Percentiles rank a stretch among this genome's conserved stretches.
Evolutionary conservation across 768 basidiomycete species (phyloP).

Genomic region (Termitomyces sp.): DNA sequence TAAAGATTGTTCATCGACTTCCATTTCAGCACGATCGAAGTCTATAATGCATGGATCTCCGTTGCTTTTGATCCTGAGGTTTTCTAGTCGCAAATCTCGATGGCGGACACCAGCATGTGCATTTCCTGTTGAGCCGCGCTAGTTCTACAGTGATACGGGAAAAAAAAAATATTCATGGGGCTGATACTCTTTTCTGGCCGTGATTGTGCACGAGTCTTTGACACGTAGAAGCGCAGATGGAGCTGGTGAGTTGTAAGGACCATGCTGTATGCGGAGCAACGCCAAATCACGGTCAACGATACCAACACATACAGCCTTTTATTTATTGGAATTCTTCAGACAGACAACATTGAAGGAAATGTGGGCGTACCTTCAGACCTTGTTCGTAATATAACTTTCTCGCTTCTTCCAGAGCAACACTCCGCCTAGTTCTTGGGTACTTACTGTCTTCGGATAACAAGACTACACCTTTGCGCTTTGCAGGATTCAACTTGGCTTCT

Average conservation of each 20-base stretch:
- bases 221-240: constrained; percentile 10
- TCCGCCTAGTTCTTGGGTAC: background rate
- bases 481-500: background rate
- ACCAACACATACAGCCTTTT: background rate
- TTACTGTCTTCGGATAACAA: background rate
- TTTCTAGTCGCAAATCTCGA: background rate
- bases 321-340: background rate
- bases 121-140: constrained; percentile 12
- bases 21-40: background rate
- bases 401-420: background rate
- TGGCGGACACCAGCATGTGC: constrained; percentile 6
- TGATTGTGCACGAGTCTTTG: background rate
- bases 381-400: background rate
- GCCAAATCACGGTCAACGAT: background rate
- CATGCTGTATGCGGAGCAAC: constrained; percentile 1
- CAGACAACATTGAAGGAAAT: background rate
- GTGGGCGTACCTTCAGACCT: background rate
- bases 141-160: constrained; percentile 10
- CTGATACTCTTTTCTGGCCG: background rate
- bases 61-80: background rate
- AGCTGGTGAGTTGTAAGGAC: constrained; percentile 8
- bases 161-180: constrained; percentile 12
- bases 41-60: background rate
- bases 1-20: background rate
- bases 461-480: background rate